Base-by-base conservation (phyloP, 345 rosid genomes). In the Euclidium syriacum region DNA sequence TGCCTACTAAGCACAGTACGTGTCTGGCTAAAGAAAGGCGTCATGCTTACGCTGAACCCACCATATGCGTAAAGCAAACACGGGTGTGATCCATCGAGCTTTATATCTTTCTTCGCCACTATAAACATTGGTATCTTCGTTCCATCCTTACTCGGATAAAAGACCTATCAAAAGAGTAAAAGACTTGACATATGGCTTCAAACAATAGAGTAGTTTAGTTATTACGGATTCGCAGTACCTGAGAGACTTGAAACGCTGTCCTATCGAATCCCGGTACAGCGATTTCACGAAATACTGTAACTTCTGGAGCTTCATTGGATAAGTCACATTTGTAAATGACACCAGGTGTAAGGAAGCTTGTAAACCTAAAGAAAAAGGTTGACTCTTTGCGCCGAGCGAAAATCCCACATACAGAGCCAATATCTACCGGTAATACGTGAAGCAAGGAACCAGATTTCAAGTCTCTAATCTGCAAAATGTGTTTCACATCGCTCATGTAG, bases 31-130 rank as follows among this genome's bases (percentile, higher is more conserved):
- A 90, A 94, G 19, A 79, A 82, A 3, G 97, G 97, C 3, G 95
- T 90, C 26, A 84, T 52, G 68, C 86, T 87, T 49, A 67, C 24
- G 68, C 81, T 84, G 58, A 94, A 94, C 55, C 99, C 99, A 24
- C 99, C 99, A 46, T 94, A 94, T 30, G 85, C 99, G 62, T 83
- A 94, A 18, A 94, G 71, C 82, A 94, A 78, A 64, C 97, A 94
- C 3, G 92, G 95, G 72, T 86, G 89, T 3, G 97, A 83, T 70
- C 97, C 92, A 75, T 87, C 90, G 64, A 90, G 60, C 36, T 71
- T 62, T 23, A 80, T 74, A 40, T 79, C 65, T 78, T 80, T 84
- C 74, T 52, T 80, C 38, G 86, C 81, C 58, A 86, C 95, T 25
- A 94, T 72, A 74, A 90, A 90, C 70, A 80, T 73, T 2, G 97